phyloP scores from a whole-genome alignment of 2,329 filamentous ascomycete genomes.

The Pseudopyricularia cyperi region DNA sequence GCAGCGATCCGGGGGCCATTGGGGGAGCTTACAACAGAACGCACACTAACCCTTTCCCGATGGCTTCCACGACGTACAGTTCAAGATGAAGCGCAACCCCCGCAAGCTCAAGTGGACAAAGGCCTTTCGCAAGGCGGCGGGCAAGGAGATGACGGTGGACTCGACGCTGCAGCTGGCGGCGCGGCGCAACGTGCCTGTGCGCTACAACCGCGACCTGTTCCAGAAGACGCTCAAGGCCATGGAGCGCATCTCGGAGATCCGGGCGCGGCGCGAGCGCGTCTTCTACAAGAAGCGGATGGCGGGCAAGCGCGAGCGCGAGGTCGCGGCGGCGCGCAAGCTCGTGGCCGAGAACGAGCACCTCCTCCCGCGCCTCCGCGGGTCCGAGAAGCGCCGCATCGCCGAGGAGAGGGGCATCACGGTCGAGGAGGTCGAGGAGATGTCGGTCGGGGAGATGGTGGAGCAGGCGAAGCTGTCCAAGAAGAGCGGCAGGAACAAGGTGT shows the following conservation, averaged over 20 bases:
- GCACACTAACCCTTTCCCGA: not conserved
- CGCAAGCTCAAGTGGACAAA: slow-evolving; percentile 97
- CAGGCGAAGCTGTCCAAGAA: slow-evolving; percentile 12
- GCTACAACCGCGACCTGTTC: slow-evolving; percentile 90
- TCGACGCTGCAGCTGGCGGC: slow-evolving; percentile 79
- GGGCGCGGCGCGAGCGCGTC: slow-evolving; percentile 67
- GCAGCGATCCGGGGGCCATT: too few relatives aligned
- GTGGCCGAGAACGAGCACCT: slow-evolving; percentile 89
- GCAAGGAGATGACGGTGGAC: slow-evolving; percentile 87
- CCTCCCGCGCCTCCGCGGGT: slow-evolving; percentile 58
- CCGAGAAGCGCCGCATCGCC: slow-evolving; percentile 55
- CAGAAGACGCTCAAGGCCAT: slow-evolving; percentile 83
- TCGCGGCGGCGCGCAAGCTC: slow-evolving; percentile 70
- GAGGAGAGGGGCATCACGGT: slow-evolving; percentile 25
- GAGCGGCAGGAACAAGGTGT: slow-evolving; percentile 12
- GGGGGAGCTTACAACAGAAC: too few relatives aligned
- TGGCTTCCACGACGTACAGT: slow-evolving; percentile 26
- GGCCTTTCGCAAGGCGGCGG: slow-evolving; percentile 71
- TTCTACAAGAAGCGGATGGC: slow-evolving; percentile 93
- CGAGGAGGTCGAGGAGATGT: slow-evolving; percentile 19
- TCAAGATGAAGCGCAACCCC: slow-evolving; percentile 98
- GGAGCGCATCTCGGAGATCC: slow-evolving; percentile 79
- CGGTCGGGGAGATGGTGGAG: slow-evolving; percentile 17
- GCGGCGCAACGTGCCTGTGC: slow-evolving; percentile 83
- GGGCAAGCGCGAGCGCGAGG: slow-evolving; percentile 73